These are phyloP conservation scores for Leishmania tarentolae DNA, from an alignment of 208 protist genomes.

Conservation along the genomic window DNA sequence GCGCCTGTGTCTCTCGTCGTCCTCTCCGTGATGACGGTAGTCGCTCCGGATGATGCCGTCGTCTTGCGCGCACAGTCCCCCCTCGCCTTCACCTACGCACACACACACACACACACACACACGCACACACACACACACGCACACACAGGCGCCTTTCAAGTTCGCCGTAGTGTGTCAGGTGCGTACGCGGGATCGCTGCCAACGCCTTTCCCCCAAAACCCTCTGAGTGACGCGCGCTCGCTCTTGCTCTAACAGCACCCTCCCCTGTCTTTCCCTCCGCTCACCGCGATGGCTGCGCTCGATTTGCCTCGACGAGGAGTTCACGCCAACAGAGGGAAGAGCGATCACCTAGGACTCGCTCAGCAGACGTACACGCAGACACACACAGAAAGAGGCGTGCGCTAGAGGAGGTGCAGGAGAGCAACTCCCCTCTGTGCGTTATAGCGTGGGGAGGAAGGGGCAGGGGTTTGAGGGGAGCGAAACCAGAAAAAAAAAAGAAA, in stretches of 20 bases:
- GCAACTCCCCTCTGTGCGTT: neutral
- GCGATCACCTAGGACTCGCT: no score
- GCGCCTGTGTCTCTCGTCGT: neutral
- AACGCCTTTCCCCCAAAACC: neutral
- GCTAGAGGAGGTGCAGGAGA: neutral
- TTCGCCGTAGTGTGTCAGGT: neutral
- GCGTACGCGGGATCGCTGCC: neutral
- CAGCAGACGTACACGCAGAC: no score
- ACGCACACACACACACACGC: neutral
- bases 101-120: neutral
- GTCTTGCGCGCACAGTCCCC: neutral
- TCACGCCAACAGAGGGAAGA: neutral
- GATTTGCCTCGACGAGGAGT: neutral
- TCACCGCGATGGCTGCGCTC: neutral
- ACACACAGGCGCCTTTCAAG: neutral
- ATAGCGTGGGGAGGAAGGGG: neutral
- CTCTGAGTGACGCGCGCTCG: neutral
- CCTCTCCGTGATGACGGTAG: neutral
- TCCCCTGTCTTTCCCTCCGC: neutral
- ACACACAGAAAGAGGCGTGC: neutral
- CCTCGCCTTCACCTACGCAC: no score
- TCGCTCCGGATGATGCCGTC: neutral
- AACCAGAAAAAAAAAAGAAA: neutral
- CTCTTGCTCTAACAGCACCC: neutral
- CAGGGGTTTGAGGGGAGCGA: neutral